phyloP scores from a whole-genome alignment of 441 rosid genomes.

The California macrophylla region DNA sequence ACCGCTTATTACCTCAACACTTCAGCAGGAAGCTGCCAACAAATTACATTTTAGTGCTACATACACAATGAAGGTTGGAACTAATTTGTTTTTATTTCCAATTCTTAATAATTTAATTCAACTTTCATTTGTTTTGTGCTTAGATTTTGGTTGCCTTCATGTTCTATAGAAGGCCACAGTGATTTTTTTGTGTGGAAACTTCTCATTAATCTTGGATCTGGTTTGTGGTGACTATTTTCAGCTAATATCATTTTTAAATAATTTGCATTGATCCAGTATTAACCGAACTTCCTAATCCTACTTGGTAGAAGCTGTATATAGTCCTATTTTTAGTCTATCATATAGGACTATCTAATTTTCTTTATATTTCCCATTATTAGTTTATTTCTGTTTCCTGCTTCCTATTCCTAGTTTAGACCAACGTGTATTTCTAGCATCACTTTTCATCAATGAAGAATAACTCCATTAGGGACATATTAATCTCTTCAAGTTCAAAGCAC shows the following conservation, averaged over 20 bases:
- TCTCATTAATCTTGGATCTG: neutral
- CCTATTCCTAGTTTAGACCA: neutral
- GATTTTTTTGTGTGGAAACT: neutral
- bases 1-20: constrained; percentile 95
- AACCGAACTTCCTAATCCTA: neutral
- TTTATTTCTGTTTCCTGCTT: neutral
- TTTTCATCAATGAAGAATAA: neutral
- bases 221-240: neutral
- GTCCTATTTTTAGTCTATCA: neutral
- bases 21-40: constrained; percentile 98
- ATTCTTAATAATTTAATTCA: neutral
- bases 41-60: constrained; percentile 65
- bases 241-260: neutral
- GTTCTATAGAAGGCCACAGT: neutral
- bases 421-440: neutral
- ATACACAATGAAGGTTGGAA: constrained; percentile 73
- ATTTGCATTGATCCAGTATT: neutral
- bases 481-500: neutral
- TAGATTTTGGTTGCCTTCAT: constrained; percentile 2
- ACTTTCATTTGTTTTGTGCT: neutral
- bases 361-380: neutral
- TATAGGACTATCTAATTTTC: neutral
- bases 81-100: constrained; percentile 11
- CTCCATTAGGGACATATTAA: neutral
- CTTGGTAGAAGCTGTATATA: neutral